Percentiles rank a stretch among this genome's conserved stretches.
Conservation (phyloP, 805 yeast species). For the Cyberlindnera euphorbiiphila region DNA sequence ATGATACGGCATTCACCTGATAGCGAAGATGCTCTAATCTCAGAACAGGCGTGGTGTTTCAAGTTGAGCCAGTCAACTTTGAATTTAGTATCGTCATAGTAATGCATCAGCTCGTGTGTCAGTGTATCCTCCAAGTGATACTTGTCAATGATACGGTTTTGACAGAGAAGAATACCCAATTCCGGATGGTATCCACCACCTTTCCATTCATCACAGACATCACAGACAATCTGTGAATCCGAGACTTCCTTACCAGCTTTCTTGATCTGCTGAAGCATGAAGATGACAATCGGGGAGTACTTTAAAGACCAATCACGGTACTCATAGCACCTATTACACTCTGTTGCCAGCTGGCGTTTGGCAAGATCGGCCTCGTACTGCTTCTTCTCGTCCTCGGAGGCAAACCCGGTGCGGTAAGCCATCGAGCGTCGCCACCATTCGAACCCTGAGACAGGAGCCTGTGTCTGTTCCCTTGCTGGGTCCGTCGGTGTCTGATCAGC, state of each 20-base stretch:
- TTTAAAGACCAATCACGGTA: conserved; percentile 75
- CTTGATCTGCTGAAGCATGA: conserved; percentile 80
- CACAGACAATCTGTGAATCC: conserved; percentile 63
- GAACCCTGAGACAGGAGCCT: conserved; percentile 39
- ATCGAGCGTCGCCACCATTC: conserved; percentile 81
- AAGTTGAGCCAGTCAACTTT: conserved; percentile 81
- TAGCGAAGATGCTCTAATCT: conserved; percentile 86
- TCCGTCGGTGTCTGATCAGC: too few relatives aligned
- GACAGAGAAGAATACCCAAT: conserved; percentile 80
- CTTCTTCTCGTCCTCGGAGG: conserved; percentile 45
- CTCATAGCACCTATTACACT: conserved; percentile 70
- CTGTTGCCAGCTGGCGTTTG: conserved; percentile 40
- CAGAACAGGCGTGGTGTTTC: conserved; percentile 95
- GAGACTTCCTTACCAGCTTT: conserved; percentile 51
- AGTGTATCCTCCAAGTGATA: conserved; percentile 87
- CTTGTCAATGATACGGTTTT: conserved; percentile 62
- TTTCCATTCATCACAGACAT: conserved; percentile 73
- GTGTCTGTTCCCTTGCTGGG: too few relatives aligned
- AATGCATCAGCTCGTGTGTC: conserved; percentile 91
- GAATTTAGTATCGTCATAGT: conserved; percentile 86
- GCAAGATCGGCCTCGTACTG: conserved; percentile 55
- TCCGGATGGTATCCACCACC: conserved; percentile 95
- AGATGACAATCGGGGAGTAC: conserved; percentile 80
- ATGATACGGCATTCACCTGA: conserved; percentile 93
- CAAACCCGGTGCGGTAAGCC: conserved; percentile 68